A percentile compares a stretch with the other conserved stretches of the same genome.
Evolutionary conservation across 192 early-diverging fungal genomes (phyloP).

Genomic region (Entomortierella chlamydospora): DNA sequence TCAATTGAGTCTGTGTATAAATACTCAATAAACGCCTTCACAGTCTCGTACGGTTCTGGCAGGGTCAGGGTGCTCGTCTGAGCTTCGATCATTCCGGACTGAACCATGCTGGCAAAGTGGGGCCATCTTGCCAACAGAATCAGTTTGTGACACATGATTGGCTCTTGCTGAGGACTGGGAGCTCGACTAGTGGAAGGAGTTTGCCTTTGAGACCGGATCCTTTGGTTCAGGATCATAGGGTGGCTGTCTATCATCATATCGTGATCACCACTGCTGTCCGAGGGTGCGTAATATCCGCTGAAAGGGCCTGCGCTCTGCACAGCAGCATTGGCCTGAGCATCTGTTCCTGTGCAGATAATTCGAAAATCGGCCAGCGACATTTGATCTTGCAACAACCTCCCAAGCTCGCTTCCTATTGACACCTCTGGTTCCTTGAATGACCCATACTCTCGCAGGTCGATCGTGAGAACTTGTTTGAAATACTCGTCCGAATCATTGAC

Average conservation of each 20-base stretch:
- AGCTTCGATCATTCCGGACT: slow-evolving; percentile 69
- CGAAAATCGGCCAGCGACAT: slow-evolving; percentile 53
- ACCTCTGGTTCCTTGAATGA: slow-evolving; percentile 62
- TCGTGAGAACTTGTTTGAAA: slow-evolving; percentile 60
- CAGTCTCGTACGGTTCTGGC: slow-evolving; percentile 62
- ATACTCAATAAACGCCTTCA: slow-evolving; percentile 66
- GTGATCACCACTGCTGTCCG: slow-evolving; percentile 33
- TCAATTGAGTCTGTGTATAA: slow-evolving; percentile 70
- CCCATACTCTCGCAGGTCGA: slow-evolving; percentile 71
- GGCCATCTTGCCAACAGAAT: slow-evolving; percentile 74
- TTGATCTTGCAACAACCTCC: slow-evolving; percentile 56
- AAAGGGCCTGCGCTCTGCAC: slow-evolving; percentile 4
- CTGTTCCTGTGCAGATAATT: slow-evolving; percentile 43
- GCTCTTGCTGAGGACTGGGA: slow-evolving; percentile 44
- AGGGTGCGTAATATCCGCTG: slow-evolving; percentile 19
- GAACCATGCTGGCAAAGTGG: slow-evolving; percentile 65
- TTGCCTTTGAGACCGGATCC: slow-evolving; percentile 17
- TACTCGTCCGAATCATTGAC: slow-evolving; percentile 71
- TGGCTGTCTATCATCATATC: slow-evolving; percentile 49
- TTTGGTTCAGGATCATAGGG: slow-evolving; percentile 17
- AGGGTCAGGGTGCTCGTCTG: slow-evolving; percentile 56
- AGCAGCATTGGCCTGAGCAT: slow-evolving; percentile 20
- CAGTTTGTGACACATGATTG: slow-evolving; percentile 67
- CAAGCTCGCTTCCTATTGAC: slow-evolving; percentile 61
- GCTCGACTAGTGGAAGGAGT: slow-evolving; percentile 54